Conservation (phyloP, 2,329 filamentous ascomycete species). For the Pseudogymnoascus sp. region DNA sequence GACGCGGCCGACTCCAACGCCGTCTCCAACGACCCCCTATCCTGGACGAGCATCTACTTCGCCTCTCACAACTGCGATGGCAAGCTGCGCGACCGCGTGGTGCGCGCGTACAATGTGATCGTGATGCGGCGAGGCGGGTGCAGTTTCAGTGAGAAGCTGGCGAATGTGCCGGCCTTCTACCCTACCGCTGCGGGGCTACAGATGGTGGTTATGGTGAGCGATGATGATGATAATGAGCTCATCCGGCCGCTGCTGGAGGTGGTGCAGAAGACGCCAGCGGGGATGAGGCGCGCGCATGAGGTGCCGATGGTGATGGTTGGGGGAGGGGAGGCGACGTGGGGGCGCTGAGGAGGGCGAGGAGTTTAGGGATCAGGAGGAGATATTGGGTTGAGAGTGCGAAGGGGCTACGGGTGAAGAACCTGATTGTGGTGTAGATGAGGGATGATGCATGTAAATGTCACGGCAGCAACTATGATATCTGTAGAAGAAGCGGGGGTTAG, state of each 20-base stretch:
- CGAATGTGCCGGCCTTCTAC: conserved; percentile 73
- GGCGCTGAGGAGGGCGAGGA: conserved; percentile 55
- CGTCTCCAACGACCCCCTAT: conserved; percentile 39
- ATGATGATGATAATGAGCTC: conserved; percentile 34
- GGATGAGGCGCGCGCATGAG: conserved; percentile 43
- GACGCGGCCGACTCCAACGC: conserved; percentile 27
- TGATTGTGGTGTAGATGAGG: conserved; percentile 50
- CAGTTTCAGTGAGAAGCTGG: conserved; percentile 74
- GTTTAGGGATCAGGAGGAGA: conserved; percentile 67
- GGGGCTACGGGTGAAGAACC: conserved; percentile 70
- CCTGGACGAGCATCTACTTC: conserved; percentile 67
- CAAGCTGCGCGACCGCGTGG: conserved; percentile 45
- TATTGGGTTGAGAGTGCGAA: conserved; percentile 72
- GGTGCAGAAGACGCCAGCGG: conserved; percentile 46
- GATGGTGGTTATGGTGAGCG: conserved; percentile 71
- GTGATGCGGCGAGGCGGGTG: conserved; percentile 78
- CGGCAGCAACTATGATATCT: neutral
- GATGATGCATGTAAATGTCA: neutral
- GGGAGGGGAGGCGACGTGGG: conserved; percentile 61
- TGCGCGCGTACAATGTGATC: conserved; percentile 63
- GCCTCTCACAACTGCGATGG: conserved; percentile 59
- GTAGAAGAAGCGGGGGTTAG: neutral
- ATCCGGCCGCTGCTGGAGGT: conserved; percentile 68
- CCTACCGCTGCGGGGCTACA: conserved; percentile 59
- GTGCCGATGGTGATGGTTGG: conserved; percentile 80